Evolutionary conservation across 345 rosid genomes (phyloP).

Genomic region (Lepidium didymum): DNA sequence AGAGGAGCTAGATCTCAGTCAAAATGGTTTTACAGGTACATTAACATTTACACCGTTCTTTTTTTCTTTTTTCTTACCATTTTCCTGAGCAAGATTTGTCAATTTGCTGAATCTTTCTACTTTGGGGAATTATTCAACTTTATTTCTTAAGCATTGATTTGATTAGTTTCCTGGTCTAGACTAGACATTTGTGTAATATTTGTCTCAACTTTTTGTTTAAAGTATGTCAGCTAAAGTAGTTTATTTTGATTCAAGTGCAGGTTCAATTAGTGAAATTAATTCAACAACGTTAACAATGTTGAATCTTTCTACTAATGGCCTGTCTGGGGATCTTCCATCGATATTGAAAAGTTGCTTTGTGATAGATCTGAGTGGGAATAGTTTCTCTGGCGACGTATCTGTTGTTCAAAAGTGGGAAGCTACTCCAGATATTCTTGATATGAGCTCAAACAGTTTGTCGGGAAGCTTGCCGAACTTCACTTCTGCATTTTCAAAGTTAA

Average conservation of each 20-base stretch:
- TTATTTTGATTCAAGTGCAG: constrained; percentile 37
- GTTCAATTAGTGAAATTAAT: constrained; percentile 47
- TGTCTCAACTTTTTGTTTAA: background rate
- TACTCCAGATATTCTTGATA: constrained; percentile 57
- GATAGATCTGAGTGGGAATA: constrained; percentile 73
- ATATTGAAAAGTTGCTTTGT: constrained; percentile 33
- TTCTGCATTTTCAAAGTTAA: constrained; percentile 47
- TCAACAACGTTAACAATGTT: constrained; percentile 56
- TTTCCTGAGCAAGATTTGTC: background rate
- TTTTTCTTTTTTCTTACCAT: background rate
- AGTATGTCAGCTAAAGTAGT: constrained; percentile 13
- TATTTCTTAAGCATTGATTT: constrained; percentile 14
- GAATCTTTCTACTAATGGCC: constrained; percentile 68
- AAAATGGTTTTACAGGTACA: constrained; percentile 81
- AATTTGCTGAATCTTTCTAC: background rate
- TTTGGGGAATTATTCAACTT: background rate
- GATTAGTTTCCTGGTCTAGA: background rate
- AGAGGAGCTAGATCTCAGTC: constrained; percentile 73
- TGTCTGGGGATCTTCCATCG: constrained; percentile 68
- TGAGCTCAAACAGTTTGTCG: constrained; percentile 72
- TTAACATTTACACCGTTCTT: background rate
- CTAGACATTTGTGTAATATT: constrained; percentile 1
- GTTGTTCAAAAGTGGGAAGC: constrained; percentile 61
- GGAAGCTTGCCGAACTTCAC: constrained; percentile 65
- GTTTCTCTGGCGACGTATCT: constrained; percentile 55